Base-by-base conservation (phyloP, 2,329 filamentous ascomycete genomes). In the Bipolaris cookei region DNA sequence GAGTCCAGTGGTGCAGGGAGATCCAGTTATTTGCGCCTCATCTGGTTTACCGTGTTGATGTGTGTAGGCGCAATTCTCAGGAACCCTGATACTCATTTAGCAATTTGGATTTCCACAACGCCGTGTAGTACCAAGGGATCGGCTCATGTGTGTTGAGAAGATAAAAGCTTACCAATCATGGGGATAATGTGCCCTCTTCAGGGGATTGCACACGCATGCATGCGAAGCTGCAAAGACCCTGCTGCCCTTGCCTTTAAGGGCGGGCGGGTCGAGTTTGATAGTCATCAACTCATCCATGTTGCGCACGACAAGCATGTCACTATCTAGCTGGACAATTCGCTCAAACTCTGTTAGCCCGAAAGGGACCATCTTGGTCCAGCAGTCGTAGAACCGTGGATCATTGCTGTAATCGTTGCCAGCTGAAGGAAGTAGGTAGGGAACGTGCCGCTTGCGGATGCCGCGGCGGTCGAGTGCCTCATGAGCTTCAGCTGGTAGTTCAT, bases 251-350 rank as follows among this genome's bases (percentile, higher is more conserved):
- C 82, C 86, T 2, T 67, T 79, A 56, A 81, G 56, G 37, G 77
- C 78, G 0, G 84, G 79, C 18, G 78, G 70, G 75, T 93, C 90
- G 43, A 96, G 84, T 59, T 85, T 79, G 45, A 96, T 67, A n/a
- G 90, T 86, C 90, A 96, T 96, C 66, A 96, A 80, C 79, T 96
- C 92, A 75, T 96, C 92, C 90, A 96, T 96, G 78, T 96, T 95
- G 68, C 82, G 82, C 62, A 88, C 77, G 7, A 91, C 87, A 46
- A 96, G 79, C 92, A 96, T 96, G 78, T 96, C 92, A 69, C 88
- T 89, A 77, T 96, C 92, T 53, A 96, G 83, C 78, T 91, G 90
- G 38, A 96, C 89, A 30, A 96, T 85, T 41, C 92, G 86, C 23
- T 88, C 82, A 78, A 93, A 96, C 73, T 92, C 87, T 18, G 82